phyloP scores from a whole-genome alignment of 2,329 filamentous ascomycete genomes.

The Fusarium setosum region DNA sequence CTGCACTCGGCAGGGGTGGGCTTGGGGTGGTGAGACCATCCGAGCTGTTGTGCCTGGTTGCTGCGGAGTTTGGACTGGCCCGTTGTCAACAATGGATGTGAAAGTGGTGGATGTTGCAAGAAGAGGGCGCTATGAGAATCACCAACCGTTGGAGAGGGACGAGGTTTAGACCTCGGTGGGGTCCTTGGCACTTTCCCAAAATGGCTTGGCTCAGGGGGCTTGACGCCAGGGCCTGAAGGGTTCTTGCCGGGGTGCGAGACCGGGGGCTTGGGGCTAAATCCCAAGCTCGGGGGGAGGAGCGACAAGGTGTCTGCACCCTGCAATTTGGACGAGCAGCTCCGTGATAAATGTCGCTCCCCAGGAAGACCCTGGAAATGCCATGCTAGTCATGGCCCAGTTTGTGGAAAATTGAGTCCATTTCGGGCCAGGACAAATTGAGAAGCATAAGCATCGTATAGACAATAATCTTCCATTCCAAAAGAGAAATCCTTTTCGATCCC shows the following conservation, averaged over 20 bases:
- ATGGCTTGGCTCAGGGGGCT: conserved; percentile 37
- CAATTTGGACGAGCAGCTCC: conserved; percentile 25
- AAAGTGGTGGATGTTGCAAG: conserved; percentile 25
- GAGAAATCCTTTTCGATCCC: too few relatives aligned
- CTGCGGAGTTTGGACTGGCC: conserved; percentile 22
- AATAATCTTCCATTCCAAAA: too few relatives aligned
- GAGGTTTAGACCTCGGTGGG: conserved; percentile 33
- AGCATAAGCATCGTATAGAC: too few relatives aligned
- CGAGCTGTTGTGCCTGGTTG: conserved; percentile 22
- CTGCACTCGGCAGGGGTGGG: conserved; percentile 9
- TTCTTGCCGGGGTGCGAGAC: conserved; percentile 1
- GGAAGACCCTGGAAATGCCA: not conserved
- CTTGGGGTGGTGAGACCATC: conserved; percentile 18
- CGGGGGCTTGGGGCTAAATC: conserved; percentile 21
- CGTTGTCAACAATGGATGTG: conserved; percentile 24
- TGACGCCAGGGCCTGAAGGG: conserved; percentile 1
- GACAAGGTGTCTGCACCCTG: conserved; percentile 22
- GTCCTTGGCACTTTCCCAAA: conserved; percentile 26
- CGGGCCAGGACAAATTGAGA: not conserved
- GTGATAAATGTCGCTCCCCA: not conserved
- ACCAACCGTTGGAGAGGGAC: conserved; percentile 30
- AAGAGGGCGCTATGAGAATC: conserved; percentile 1
- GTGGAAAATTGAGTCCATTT: not conserved
- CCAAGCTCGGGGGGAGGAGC: conserved; percentile 9
- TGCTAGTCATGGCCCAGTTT: not conserved